These are phyloP conservation scores for Zygotorulaspora mrakii DNA, from an alignment of 1,139 yeast genomes.

Conservation along the genomic window DNA sequence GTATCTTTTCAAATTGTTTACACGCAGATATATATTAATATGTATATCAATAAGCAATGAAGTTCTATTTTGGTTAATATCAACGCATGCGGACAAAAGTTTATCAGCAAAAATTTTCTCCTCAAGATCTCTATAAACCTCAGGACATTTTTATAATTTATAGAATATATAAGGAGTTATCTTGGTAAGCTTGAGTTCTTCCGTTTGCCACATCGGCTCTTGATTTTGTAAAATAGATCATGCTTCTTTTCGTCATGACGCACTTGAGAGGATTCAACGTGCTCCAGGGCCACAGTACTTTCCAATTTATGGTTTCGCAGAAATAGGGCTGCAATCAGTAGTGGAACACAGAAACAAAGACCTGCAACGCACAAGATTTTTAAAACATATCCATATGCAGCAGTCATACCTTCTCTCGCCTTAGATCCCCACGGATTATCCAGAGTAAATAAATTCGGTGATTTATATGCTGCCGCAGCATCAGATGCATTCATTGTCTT, in stretches of 20 bases:
- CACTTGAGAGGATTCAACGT: conserved; percentile 12
- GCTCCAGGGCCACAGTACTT: conserved; percentile 28
- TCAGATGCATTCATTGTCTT: conserved; percentile 26
- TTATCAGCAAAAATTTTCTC: too few relatives aligned
- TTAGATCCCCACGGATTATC: conserved; percentile 54
- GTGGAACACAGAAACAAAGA: conserved; percentile 51
- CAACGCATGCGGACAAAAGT: too few relatives aligned
- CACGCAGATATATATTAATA: too few relatives aligned
- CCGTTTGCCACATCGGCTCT: background rate
- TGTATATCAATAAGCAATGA: too few relatives aligned
- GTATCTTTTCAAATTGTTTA: too few relatives aligned
- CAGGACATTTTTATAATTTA: too few relatives aligned
- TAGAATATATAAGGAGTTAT: too few relatives aligned
- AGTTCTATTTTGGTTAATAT: too few relatives aligned
- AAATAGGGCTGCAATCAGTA: conserved; percentile 45
- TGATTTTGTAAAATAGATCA: conserved; percentile 1
- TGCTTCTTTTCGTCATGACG: conserved; percentile 5
- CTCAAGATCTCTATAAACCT: too few relatives aligned
- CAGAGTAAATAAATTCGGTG: conserved; percentile 47
- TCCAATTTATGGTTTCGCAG: conserved; percentile 50
- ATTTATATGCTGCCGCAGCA: conserved; percentile 43
- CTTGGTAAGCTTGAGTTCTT: background rate
- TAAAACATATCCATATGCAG: conserved; percentile 56
- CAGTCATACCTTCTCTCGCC: conserved; percentile 50
- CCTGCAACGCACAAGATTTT: conserved; percentile 54